These are phyloP conservation scores for Ophiostoma piceae DNA, from an alignment of 2,329 filamentous ascomycete genomes.

Conservation along the genomic window DNA sequence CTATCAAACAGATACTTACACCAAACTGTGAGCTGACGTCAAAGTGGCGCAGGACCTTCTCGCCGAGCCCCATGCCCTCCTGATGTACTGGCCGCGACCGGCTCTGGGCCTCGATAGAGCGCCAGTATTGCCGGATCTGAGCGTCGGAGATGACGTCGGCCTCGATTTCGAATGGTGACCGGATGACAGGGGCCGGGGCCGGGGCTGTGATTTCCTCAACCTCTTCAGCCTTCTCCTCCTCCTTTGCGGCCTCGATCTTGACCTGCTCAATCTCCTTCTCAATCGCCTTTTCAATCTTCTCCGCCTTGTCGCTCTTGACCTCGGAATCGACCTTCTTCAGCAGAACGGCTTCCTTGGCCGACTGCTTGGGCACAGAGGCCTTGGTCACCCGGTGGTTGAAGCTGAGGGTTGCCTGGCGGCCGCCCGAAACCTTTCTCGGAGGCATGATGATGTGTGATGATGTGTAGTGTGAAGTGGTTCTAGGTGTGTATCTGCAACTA, in stretches of 20 bases:
- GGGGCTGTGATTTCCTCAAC: neutral
- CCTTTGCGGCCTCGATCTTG: conserved; percentile 23
- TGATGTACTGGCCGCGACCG: conserved; percentile 72
- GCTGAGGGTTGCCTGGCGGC: conserved; percentile 52
- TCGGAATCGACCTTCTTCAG: conserved; percentile 26
- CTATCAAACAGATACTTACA: conserved; percentile 51
- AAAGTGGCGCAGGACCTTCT: conserved; percentile 88
- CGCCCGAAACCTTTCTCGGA: conserved; percentile 44
- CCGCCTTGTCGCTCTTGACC: conserved; percentile 30
- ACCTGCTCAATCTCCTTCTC: conserved; percentile 27
- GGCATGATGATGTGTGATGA: conserved; percentile 38
- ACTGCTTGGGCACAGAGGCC: conserved; percentile 39
- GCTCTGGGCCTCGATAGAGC: conserved; percentile 61
- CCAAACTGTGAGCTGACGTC: conserved; percentile 90
- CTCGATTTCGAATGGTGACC: conserved; percentile 39
- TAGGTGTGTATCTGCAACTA: neutral
- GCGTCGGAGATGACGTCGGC: conserved; percentile 62
- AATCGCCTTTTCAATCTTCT: conserved; percentile 27
- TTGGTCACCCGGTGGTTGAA: conserved; percentile 56
- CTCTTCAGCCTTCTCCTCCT: conserved; percentile 22
- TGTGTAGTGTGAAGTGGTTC: neutral
- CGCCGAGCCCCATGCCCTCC: conserved; percentile 61
- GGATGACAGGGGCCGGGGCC: neutral
- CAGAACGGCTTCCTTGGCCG: conserved; percentile 43
- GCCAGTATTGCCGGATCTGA: conserved; percentile 75